Conservation (phyloP, 1,284 basidiomycete species). For the Golubevia pallescens region DNA sequence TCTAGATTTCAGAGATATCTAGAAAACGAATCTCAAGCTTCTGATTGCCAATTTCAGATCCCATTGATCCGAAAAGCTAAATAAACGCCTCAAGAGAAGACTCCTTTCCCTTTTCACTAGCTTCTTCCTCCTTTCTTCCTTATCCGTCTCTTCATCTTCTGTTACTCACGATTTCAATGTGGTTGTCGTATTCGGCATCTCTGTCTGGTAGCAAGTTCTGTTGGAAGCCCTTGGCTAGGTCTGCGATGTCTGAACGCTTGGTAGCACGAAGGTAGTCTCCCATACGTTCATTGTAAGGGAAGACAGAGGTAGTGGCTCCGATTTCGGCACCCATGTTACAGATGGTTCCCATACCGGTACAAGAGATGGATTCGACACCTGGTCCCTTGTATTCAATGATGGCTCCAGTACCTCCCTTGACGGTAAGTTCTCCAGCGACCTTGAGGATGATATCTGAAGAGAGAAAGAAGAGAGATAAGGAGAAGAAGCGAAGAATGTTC, state of each 20-base stretch:
- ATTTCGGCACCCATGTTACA: constrained; percentile 65
- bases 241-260: constrained; percentile 56
- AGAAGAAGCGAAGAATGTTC: neutral
- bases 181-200: constrained; percentile 89
- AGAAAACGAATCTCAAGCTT: too few relatives aligned
- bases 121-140: too few relatives aligned
- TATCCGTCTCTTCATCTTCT: too few relatives aligned
- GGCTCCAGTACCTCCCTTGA: constrained; percentile 64
- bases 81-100: too few relatives aligned
- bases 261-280: constrained; percentile 56
- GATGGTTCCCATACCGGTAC: constrained; percentile 64
- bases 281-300: constrained; percentile 57
- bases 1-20: too few relatives aligned
- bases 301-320: constrained; percentile 59
- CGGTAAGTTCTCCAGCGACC: constrained; percentile 63
- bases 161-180: constrained; percentile 87
- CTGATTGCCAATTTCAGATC: too few relatives aligned
- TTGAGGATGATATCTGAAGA: constrained; percentile 53
- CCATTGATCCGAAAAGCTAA: too few relatives aligned
- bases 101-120: too few relatives aligned
- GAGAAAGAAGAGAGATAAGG: neutral
- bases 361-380: constrained; percentile 62
- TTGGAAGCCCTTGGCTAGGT: constrained; percentile 70
- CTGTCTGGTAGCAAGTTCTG: constrained; percentile 91
- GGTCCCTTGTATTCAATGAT: constrained; percentile 65